A percentile compares a stretch with the other conserved stretches of the same genome.
Evolutionary conservation across 2,329 filamentous ascomycete species (phyloP).

Genomic region (Pyrenochaeta sp.): DNA sequence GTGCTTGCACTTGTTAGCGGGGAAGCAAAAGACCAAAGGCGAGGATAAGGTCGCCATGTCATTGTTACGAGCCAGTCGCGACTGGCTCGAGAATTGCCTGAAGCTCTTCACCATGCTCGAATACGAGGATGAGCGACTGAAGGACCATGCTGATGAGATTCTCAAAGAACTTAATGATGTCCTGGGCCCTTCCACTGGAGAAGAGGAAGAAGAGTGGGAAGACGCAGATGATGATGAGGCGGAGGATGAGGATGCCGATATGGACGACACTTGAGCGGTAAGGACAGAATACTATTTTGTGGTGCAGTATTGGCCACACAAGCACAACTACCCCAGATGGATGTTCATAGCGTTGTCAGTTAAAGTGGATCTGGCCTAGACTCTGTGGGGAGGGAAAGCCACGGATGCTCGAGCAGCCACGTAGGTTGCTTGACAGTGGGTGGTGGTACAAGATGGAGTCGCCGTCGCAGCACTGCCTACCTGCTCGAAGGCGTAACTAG

Average conservation of each 20-base stretch:
- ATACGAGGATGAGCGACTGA: slow-evolving; percentile 84
- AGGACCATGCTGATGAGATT: slow-evolving; percentile 78
- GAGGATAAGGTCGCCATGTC: slow-evolving; percentile 63
- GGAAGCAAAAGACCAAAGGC: slow-evolving; percentile 67
- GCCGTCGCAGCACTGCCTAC: neutral
- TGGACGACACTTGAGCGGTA: slow-evolving; percentile 48
- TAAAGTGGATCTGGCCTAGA: neutral
- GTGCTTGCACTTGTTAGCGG: slow-evolving; percentile 82
- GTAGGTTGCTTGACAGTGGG: neutral
- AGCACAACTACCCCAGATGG: neutral
- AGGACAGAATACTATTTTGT: neutral
- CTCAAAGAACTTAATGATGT: slow-evolving; percentile 59
- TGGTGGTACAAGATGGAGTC: neutral
- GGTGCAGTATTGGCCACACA: neutral
- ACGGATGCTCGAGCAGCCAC: neutral
- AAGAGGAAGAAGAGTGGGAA: slow-evolving; percentile 54
- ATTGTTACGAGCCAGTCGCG: slow-evolving; percentile 76
- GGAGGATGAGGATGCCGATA: slow-evolving; percentile 46
- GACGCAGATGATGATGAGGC: slow-evolving; percentile 47
- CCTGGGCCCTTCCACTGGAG: slow-evolving; percentile 53
- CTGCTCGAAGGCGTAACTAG: neutral
- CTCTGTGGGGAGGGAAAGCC: too few species aligned
- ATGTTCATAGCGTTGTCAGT: neutral
- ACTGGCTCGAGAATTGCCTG: slow-evolving; percentile 84
- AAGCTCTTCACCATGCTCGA: slow-evolving; percentile 80